Base-by-base conservation (phyloP, 192 early-diverging fungal species). In the Pilaira anomala region DNA sequence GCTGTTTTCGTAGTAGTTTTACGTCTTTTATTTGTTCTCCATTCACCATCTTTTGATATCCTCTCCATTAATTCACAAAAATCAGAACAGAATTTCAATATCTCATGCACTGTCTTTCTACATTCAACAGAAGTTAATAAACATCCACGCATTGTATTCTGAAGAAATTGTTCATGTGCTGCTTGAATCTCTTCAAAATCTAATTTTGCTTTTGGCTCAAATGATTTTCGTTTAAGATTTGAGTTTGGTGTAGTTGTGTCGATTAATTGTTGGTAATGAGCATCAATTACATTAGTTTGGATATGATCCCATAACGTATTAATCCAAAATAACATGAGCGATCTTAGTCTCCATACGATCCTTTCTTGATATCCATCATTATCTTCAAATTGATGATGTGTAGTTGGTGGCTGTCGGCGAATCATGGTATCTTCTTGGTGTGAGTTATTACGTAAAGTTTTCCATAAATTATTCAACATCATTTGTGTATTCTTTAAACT, bases 231-330 rank as follows among this genome's bases (percentile, higher is more conserved):
- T 1, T 52, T 52, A 13, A 7, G 6, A 13, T 3, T 61, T 13
- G 25, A 28, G 26, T 46, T 41, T 19, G 53, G 53, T 7, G 52
- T 52, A 0, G 40, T 56, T 3, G 29, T 56, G 11, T 51, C 41
- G 1, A 69, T 55, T 1, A 69, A 44, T 3, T 41, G 40, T 25
- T 69, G 48, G 39, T 63, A 62, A 9, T 61, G 67, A 28, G 51
- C 22, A 26, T 28, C 44, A 30, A 69, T 62, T 0, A 69, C 67
- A 56, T 69, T 44, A 11, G 39, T 41, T 83, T 91, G 89, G 7
- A 88, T 64, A 73, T 89, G 87, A 6, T 71, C 69, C 87, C 89
- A 91, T 25, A 91, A 57, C 48, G 80, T 76, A 65, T 91, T 85
- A 1, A 88, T 68, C 67, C 89, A 87, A 74, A 86, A 88, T 44